Percentiles rank a stretch among this genome's conserved stretches.
Evolutionary conservation across 495 filamentous ascomycete species (phyloP).

Genomic region (Penicillium malachiteum): DNA sequence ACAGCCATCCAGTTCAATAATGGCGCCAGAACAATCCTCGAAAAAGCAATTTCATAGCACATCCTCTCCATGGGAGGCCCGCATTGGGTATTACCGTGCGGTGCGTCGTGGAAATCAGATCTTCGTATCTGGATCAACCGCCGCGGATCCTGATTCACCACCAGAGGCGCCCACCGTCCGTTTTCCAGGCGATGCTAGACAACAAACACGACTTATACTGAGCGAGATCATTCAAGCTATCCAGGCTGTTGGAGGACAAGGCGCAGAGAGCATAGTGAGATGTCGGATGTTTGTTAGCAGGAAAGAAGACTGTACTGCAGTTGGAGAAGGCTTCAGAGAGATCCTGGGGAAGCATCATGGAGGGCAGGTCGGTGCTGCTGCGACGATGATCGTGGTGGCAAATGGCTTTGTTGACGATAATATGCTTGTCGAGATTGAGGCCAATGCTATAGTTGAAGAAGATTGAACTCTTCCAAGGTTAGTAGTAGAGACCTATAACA

Average conservation of each 20-base stretch:
- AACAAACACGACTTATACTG: conserved; percentile 39
- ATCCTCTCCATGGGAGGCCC: conserved; percentile 42
- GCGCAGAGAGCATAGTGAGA: conserved; percentile 37
- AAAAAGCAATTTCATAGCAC: conserved; percentile 23
- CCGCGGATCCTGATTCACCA: conserved; percentile 36
- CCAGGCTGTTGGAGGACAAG: conserved; percentile 39
- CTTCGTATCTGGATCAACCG: conserved; percentile 49
- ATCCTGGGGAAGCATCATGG: conserved; percentile 29
- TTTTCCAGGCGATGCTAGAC: conserved; percentile 38
- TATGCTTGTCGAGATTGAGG: conserved; percentile 50
- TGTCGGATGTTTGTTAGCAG: conserved; percentile 42
- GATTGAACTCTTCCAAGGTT: neutral
- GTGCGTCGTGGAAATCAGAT: conserved; percentile 42
- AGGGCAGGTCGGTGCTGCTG: conserved; percentile 31
- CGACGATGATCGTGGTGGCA: conserved; percentile 44
- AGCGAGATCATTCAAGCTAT: conserved; percentile 42
- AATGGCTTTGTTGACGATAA: conserved; percentile 42
- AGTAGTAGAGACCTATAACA: neutral
- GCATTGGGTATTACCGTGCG: conserved; percentile 48
- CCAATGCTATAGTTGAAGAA: conserved; percentile 37
- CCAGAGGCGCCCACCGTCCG: conserved; percentile 32
- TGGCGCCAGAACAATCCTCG: neutral
- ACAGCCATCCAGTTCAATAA: neutral
- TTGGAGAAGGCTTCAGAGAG: conserved; percentile 36
- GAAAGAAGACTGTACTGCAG: conserved; percentile 33